Base-by-base conservation (phyloP, 768 basidiomycete genomes). In the Hypholoma fasciculare region DNA sequence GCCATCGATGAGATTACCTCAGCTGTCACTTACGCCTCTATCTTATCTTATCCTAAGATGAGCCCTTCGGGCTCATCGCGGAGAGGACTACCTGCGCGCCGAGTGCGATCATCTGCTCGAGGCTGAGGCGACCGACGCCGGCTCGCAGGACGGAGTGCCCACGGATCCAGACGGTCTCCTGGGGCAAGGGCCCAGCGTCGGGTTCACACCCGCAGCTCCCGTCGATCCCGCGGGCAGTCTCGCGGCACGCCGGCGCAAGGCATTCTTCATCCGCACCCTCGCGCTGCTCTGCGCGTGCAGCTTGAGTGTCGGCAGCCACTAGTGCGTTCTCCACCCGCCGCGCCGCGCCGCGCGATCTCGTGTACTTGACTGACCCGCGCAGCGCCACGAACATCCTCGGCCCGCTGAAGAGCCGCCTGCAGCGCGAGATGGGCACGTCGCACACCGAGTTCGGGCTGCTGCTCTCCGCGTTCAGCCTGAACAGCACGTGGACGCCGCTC, bases 401-500 rank as follows among this genome's bases (percentile, higher is more conserved):
- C 0, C 92, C 92, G 9, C 74, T 94, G 57, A 93, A 94, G 72
- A 87, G 84, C 43, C 77, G 84, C 17, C 73, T 90, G 7, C 76
- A 81, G 4, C 78, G 84, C 43, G 89, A 93, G 65, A 77, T 92
- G 49, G 86, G 87, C 47, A 88, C 89, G 1, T 82, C 88, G 20
- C 89, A 92, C 67, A 84, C 87, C 0, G 87, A 93, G 65, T 92
- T 89, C 71, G 85, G 87, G 44, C 77, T 92, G 40, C 75, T 94
- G 38, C 82, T 95, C 47, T 87, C 91, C 9, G 88, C 90, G 0
- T 87, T 86, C 65, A 89, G 85, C 57, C 71, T 94, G 37, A 92
- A 92, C 68, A 85, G 78, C 60, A 81, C 81, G 53, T 81, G 79
- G 80, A 94, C 92, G 7, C 92, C 92, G 0, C 79, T 94, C 6